Evolutionary conservation across 2,329 filamentous ascomycete species (phyloP).

Genomic region (Colletotrichum sp.): DNA sequence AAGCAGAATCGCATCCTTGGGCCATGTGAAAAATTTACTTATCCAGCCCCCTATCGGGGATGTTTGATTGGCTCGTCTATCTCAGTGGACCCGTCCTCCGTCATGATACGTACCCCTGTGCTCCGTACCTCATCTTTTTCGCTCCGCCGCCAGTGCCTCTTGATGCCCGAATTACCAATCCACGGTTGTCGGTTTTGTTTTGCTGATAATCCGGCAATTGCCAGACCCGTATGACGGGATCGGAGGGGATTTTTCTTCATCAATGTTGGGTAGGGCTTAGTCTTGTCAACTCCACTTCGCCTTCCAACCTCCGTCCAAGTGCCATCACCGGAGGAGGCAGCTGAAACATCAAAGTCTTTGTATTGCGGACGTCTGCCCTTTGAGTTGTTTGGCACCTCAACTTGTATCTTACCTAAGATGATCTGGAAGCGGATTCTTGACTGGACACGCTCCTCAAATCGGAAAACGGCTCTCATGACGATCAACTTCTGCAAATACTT

Average conservation of each 20-base stretch:
- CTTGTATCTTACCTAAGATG: neutral
- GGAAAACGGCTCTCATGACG: neutral
- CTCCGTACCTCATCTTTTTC: slow-evolving; percentile 18
- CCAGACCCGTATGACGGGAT: neutral
- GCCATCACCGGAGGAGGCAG: neutral
- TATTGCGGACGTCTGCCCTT: neutral
- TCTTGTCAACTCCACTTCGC: neutral
- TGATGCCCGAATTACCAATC: slow-evolving; percentile 20
- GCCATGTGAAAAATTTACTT: slow-evolving; percentile 26
- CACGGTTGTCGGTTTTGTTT: neutral
- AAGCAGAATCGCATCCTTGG: slow-evolving; percentile 22
- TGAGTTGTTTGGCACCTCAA: neutral
- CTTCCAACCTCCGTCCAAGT: neutral
- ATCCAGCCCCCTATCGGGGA: slow-evolving; percentile 8
- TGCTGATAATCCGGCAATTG: neutral
- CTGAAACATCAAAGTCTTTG: neutral
- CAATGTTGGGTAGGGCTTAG: neutral
- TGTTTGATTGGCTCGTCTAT: slow-evolving; percentile 11
- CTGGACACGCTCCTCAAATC: neutral
- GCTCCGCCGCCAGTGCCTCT: slow-evolving; percentile 2
- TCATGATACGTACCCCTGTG: slow-evolving; percentile 8
- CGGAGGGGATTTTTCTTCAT: neutral
- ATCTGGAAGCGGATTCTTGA: neutral
- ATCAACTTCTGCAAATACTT: neutral
- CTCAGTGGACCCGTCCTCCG: neutral